Evolutionary conservation across 163 green algal genomes (phyloP).

Genomic region (Scenedesmus sp.): DNA sequence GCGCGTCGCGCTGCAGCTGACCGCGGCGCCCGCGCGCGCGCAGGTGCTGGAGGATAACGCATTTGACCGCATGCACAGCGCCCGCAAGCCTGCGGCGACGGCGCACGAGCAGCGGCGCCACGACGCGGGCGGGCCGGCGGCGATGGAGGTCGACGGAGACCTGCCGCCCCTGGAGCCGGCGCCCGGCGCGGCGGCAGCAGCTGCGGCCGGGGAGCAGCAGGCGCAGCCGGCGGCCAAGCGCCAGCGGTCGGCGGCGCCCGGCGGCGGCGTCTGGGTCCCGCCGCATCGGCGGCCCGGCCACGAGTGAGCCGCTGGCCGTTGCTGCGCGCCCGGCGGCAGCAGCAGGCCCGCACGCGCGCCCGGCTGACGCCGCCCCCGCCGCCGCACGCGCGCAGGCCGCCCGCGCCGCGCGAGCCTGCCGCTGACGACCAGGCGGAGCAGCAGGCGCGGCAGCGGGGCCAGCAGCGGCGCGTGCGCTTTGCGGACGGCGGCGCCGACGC

Average conservation of each 20-base stretch:
- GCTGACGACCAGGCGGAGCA: background rate
- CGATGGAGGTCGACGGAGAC: background rate
- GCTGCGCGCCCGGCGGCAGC: too few relatives aligned
- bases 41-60: constrained; percentile 42
- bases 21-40: background rate
- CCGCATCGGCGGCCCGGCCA: constrained; percentile 19
- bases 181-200: constrained; percentile 25
- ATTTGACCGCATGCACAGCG: constrained; percentile 30
- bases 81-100: too few relatives aligned
- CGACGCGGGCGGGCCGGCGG: background rate
- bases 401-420: background rate
- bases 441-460: constrained; percentile 17
- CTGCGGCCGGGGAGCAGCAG: background rate
- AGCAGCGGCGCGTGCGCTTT: background rate
- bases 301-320: too few relatives aligned
- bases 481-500: too few relatives aligned
- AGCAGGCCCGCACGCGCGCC: too few relatives aligned
- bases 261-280: background rate
- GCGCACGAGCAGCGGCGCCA: constrained; percentile 11
- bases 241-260: background rate
- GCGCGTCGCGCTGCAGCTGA: background rate
- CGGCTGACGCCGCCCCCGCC: too few relatives aligned
- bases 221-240: constrained; percentile 19
- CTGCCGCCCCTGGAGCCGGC: constrained; percentile 7
- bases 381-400: too few relatives aligned